These are phyloP conservation scores for Coemansia sp. DNA, from an alignment of 192 early-diverging fungal species.

Conservation along the genomic window DNA sequence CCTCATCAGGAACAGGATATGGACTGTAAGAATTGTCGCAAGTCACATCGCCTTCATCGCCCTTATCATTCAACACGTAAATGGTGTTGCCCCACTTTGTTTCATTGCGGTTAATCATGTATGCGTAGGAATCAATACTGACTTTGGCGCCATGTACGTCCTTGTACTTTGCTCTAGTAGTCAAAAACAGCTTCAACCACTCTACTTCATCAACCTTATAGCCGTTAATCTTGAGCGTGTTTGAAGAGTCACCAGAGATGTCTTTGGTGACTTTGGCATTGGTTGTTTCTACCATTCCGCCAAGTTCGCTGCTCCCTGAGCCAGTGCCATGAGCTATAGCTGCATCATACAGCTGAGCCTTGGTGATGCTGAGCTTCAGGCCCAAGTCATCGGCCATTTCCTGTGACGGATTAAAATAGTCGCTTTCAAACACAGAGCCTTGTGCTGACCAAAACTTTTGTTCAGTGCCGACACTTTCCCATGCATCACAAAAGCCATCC, in stretches of 20 bases:
- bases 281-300: slow-evolving; percentile 21
- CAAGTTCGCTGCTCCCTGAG: slow-evolving; percentile 17
- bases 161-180: slow-evolving; percentile 1
- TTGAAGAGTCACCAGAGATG: slow-evolving; percentile 7
- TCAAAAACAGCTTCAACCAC: slow-evolving; percentile 44
- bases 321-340: slow-evolving; percentile 43
- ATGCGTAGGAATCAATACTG: slow-evolving; percentile 13
- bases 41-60: not conserved
- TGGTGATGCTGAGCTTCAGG: slow-evolving; percentile 22
- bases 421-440: slow-evolving; percentile 9
- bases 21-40: slow-evolving; percentile 9
- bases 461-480: slow-evolving; percentile 11
- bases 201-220: slow-evolving; percentile 24
- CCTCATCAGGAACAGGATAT: not conserved
- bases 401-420: slow-evolving; percentile 13
- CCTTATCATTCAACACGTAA: slow-evolving; percentile 8
- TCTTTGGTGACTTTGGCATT: slow-evolving; percentile 19
- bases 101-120: slow-evolving; percentile 11
- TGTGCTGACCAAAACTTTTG: slow-evolving; percentile 15
- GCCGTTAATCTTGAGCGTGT: slow-evolving; percentile 21
- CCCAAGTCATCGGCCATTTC: slow-evolving; percentile 27
- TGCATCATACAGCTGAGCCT: slow-evolving; percentile 54
- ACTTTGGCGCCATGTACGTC: slow-evolving; percentile 4
- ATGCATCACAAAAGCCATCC: slow-evolving; percentile 45
- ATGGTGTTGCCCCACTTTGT: slow-evolving; percentile 4